Conservation (phyloP, 805 yeast genomes). For the Aciculoconidium aculeatum region DNA sequence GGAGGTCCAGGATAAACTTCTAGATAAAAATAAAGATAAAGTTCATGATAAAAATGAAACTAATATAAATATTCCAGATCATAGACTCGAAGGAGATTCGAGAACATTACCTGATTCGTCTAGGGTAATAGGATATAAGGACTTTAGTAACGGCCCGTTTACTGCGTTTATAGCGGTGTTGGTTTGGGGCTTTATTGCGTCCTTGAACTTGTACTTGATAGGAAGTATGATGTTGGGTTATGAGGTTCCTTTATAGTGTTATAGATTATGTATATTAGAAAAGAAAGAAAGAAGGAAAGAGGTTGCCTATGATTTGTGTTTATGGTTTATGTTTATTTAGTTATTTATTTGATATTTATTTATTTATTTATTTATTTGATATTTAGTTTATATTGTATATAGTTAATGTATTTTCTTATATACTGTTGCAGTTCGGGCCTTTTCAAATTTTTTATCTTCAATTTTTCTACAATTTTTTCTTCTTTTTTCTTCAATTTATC, state of each 20-base stretch:
- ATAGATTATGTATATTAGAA: neutral
- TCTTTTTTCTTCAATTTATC: no score
- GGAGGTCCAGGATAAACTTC: no score
- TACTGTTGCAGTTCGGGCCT: no score
- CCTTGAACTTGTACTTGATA: constrained; percentile 67
- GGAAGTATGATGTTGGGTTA: constrained; percentile 44
- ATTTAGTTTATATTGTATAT: neutral
- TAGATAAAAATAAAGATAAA: no score
- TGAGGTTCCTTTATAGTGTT: constrained; percentile 43
- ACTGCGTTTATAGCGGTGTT: constrained; percentile 49
- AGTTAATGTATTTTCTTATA: no score
- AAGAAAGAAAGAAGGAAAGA: neutral
- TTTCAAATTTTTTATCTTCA: no score
- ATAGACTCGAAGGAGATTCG: constrained; percentile 18
- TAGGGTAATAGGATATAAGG: constrained; percentile 41
- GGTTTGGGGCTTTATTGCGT: constrained; percentile 67
- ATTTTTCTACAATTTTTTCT: no score
- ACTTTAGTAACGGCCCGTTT: constrained; percentile 63
- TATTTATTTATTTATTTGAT: neutral
- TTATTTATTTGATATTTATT: neutral
- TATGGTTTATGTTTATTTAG: neutral
- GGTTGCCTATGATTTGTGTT: no score
- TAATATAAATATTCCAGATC: neutral
- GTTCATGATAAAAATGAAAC: neutral
- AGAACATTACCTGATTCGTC: no score